Evolutionary conservation across 2,329 filamentous ascomycete genomes (phyloP).

Genomic region (Chaetomium globosum): DNA sequence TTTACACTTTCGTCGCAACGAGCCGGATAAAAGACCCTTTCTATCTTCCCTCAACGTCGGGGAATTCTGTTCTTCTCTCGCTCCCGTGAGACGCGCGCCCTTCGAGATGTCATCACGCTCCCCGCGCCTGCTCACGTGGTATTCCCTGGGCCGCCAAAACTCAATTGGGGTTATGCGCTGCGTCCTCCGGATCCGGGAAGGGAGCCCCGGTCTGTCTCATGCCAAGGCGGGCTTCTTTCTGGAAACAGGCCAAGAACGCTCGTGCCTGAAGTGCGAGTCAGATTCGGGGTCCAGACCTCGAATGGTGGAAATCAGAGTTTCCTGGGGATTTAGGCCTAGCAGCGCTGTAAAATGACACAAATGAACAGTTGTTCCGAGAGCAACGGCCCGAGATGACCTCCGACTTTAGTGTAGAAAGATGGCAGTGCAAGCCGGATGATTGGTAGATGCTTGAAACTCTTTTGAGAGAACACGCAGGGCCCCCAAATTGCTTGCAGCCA

Average conservation of each 20-base stretch:
- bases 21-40: not conserved
- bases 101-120: conserved; percentile 35
- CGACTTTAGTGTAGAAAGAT: not conserved
- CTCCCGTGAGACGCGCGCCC: conserved; percentile 28
- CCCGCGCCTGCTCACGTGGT: conserved; percentile 39
- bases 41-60: not conserved
- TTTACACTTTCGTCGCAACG: not conserved
- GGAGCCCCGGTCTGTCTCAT: not conserved
- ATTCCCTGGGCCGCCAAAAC: not conserved
- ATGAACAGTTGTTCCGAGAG: not conserved
- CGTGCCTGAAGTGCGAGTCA: not conserved
- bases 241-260: conserved; percentile 1
- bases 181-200: not conserved
- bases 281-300: conserved; percentile 16
- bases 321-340: not conserved
- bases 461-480: not conserved
- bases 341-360: not conserved
- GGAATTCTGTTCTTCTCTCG: not conserved
- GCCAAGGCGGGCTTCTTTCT: conserved; percentile 19
- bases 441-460: not conserved
- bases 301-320: not conserved
- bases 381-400: too few species aligned
- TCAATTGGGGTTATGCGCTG: not conserved
- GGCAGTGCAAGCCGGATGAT: not conserved
- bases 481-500: not conserved